phyloP scores from a whole-genome alignment of 805 yeast genomes.

The Ascoidea rubescens region DNA sequence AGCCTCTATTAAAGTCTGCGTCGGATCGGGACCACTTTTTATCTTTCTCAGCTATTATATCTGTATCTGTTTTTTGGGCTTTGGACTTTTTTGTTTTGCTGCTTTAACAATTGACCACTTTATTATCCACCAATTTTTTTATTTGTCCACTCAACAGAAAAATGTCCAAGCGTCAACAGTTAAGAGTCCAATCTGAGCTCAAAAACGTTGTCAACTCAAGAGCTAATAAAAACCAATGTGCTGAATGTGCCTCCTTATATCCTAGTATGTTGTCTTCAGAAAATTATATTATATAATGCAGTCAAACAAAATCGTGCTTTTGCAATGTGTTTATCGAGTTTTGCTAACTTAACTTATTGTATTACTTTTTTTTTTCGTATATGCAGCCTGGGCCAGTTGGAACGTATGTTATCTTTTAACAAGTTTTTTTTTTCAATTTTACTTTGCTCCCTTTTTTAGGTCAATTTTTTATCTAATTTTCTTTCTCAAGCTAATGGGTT shows the following conservation, averaged over 20 bases:
- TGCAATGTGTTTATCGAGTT: neutral
- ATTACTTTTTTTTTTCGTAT: too few species aligned
- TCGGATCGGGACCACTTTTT: too few species aligned
- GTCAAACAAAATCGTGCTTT: too few species aligned
- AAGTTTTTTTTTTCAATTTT: slow-evolving; percentile 2
- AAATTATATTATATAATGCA: too few species aligned
- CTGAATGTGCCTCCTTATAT: slow-evolving; percentile 56
- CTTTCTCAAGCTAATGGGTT: neutral
- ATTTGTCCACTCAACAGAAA: neutral
- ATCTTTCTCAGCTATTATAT: too few species aligned
- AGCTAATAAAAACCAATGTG: slow-evolving; percentile 57
- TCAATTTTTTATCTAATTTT: neutral
- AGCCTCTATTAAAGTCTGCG: too few species aligned
- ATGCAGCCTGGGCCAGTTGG: slow-evolving; percentile 19
- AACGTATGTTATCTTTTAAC: slow-evolving; percentile 10
- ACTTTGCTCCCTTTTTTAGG: slow-evolving; percentile 9
- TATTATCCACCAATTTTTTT: too few species aligned
- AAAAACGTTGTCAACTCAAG: slow-evolving; percentile 44
- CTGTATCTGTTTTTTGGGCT: too few species aligned
- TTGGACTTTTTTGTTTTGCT: too few species aligned
- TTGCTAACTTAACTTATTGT: neutral
- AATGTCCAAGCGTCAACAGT: slow-evolving; percentile 26
- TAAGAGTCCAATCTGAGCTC: slow-evolving; percentile 34
- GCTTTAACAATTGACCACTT: too few species aligned
- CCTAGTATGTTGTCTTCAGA: slow-evolving; percentile 34